Base-by-base conservation (phyloP, 441 rosid species). In the Bruguiera hainesii region DNA sequence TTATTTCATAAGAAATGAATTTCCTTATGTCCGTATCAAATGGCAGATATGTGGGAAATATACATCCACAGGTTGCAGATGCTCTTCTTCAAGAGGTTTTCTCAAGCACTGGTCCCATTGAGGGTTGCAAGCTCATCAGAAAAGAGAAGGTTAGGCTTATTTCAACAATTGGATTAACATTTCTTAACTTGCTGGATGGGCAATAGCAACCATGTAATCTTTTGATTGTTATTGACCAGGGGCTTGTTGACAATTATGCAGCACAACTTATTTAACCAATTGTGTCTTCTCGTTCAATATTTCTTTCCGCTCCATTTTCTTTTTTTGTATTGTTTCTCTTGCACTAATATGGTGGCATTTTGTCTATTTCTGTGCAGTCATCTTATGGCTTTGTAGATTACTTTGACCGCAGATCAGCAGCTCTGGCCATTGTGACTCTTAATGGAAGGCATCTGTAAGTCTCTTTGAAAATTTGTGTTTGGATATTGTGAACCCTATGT, bases 311-410 rank as follows among this genome's bases (percentile, higher is more conserved):
- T 39, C 48, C 48, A 11, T 57, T 66, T 73, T 29, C 20, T 51
- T 49, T 20, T 52, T 53, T 23, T 63, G 8, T 63, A 51, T 51
- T 35, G 46, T 23, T 28, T 35, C 16, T 60, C 16, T 26, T 59
- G 4, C n/a, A 48, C 5, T 73, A 61, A n/a, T 64, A 10, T 30
- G 30, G 5, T 28, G 39, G 26, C 11, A 11, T 20, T 29, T 0
- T 50, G 18, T 61, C 66, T 71, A 26, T 59, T n/a, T 62, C 23
- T 71, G 18, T 49, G 73, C 83, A 91, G 97, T 89, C 97, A 53
- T 89, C 96, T 28, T 91, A 91, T 83, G 96, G 92, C 56, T 91
- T 91, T 80, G 83, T 91, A 71, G 92, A 91, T 81, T 91, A 91
- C 76, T 85, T 80, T 78, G 96, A 91, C 81, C 85, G 83, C 46